A percentile compares a stretch with the other conserved stretches of the same genome.
Evolutionary conservation across 768 basidiomycete species (phyloP).

Genomic region (Leccinum incarnatum): DNA sequence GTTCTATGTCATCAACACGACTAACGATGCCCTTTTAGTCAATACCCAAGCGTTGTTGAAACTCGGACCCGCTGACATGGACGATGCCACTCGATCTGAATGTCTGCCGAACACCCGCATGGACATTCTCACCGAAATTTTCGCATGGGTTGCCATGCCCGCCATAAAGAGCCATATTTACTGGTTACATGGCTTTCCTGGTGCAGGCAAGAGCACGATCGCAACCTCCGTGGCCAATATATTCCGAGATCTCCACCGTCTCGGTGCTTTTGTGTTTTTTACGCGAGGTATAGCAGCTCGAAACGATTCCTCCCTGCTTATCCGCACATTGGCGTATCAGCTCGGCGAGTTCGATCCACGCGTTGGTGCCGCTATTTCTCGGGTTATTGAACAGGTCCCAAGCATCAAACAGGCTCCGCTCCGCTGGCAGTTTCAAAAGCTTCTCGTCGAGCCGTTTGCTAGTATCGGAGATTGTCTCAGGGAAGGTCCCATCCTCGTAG

Average conservation of each 20-base stretch:
- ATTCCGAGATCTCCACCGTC: slow-evolving; percentile 31
- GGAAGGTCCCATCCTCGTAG: slow-evolving; percentile 29
- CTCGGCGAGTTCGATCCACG: slow-evolving; percentile 33
- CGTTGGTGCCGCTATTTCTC: slow-evolving; percentile 25
- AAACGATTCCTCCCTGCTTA: slow-evolving; percentile 29
- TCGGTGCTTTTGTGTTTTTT: slow-evolving; percentile 38
- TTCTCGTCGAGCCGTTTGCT: slow-evolving; percentile 33
- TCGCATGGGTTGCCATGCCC: slow-evolving; percentile 26
- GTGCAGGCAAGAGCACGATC: slow-evolving; percentile 37
- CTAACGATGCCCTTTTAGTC: slow-evolving; percentile 12
- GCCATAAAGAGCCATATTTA: slow-evolving; percentile 21
- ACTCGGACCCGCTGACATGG: slow-evolving; percentile 31
- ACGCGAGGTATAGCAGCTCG: slow-evolving; percentile 29
- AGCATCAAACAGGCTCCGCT: slow-evolving; percentile 30
- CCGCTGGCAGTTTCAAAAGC: slow-evolving; percentile 32
- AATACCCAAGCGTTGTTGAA: slow-evolving; percentile 21
- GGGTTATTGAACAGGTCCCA: slow-evolving; percentile 25
- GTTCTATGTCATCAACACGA: not conserved
- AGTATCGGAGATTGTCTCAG: slow-evolving; percentile 12
- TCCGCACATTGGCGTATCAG: slow-evolving; percentile 36
- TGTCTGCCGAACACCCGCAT: slow-evolving; percentile 34
- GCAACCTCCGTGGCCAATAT: slow-evolving; percentile 35
- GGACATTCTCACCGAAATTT: slow-evolving; percentile 27
- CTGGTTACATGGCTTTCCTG: slow-evolving; percentile 37
- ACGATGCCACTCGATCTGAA: slow-evolving; percentile 21